Evolutionary conservation across 352 stramenopile species (phyloP).

Genomic region (Globisporangium mamillatum): DNA sequence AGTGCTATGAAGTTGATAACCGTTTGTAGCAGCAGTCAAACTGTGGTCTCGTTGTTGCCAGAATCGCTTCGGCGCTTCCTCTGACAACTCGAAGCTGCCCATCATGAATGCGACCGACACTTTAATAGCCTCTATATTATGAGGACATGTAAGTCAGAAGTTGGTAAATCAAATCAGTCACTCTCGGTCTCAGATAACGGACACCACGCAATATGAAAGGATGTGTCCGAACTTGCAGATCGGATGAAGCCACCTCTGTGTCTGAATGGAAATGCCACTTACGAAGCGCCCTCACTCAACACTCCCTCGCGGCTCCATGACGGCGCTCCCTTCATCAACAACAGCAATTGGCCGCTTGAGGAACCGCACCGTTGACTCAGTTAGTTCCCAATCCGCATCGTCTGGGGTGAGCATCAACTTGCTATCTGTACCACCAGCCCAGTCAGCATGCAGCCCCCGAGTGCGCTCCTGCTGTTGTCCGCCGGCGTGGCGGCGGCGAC

Average conservation of each 20-base stretch:
- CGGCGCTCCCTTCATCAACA: background rate
- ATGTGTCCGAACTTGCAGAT: slow-evolving; percentile 1
- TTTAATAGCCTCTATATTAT: background rate
- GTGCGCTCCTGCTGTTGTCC: slow-evolving; percentile 1
- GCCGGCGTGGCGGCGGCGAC: background rate
- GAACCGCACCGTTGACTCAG: background rate
- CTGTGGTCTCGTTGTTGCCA: background rate
- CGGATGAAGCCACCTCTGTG: background rate
- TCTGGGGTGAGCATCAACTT: slow-evolving; percentile 8
- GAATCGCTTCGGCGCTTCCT: background rate
- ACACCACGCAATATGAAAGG: background rate
- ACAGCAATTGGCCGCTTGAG: background rate
- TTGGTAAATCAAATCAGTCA: background rate
- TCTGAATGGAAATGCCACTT: slow-evolving; percentile 11
- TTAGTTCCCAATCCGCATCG: slow-evolving; percentile 2
- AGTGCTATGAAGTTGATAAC: background rate
- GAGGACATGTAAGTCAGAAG: background rate
- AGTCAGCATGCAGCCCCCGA: slow-evolving; percentile 3
- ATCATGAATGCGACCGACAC: background rate
- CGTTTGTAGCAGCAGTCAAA: background rate
- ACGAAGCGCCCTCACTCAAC: background rate
- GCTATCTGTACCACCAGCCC: background rate
- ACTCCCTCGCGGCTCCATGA: background rate
- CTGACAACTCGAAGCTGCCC: background rate
- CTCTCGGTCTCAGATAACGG: background rate